phyloP scores from a whole-genome alignment of 768 basidiomycete genomes.

The Kwoniella sp. region DNA sequence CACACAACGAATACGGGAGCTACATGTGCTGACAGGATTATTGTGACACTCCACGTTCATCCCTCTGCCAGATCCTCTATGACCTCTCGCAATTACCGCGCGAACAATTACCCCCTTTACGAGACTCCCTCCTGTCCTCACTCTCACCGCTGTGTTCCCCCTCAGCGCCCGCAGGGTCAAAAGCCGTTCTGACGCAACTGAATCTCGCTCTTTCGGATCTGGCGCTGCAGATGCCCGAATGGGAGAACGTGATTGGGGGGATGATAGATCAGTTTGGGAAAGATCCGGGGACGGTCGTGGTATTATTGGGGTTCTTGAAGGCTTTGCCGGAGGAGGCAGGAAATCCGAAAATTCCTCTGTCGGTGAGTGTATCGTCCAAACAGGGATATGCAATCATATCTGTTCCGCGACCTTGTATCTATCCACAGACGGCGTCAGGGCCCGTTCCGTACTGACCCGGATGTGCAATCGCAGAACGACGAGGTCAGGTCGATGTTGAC shows the following conservation, averaged over 20 bases:
- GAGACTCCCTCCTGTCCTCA: slow-evolving; percentile 81
- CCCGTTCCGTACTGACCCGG: neutral
- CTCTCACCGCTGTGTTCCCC: slow-evolving; percentile 64
- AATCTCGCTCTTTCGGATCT: slow-evolving; percentile 88
- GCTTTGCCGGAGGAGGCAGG: slow-evolving; percentile 84
- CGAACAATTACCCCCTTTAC: slow-evolving; percentile 71
- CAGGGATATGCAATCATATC: no score
- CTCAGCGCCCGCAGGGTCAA: slow-evolving; percentile 67
- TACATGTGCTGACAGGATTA: neutral
- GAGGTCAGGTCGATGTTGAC: slow-evolving; percentile 24
- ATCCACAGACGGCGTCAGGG: no score
- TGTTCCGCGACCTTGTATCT: no score
- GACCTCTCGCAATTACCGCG: slow-evolving; percentile 86
- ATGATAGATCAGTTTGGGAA: slow-evolving; percentile 84
- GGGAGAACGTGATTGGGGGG: slow-evolving; percentile 76
- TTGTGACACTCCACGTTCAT: neutral
- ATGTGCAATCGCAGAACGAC: slow-evolving; percentile 11
- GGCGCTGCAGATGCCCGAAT: slow-evolving; percentile 78
- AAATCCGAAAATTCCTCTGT: slow-evolving; percentile 84
- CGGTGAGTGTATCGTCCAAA: slow-evolving; percentile 67
- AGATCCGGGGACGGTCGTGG: slow-evolving; percentile 79
- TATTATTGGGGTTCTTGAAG: slow-evolving; percentile 84
- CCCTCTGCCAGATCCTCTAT: slow-evolving; percentile 74
- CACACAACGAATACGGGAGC: no score
- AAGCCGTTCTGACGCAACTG: slow-evolving; percentile 82